Conservation (phyloP, 495 filamentous ascomycete genomes). For the Penicillium lagena region DNA sequence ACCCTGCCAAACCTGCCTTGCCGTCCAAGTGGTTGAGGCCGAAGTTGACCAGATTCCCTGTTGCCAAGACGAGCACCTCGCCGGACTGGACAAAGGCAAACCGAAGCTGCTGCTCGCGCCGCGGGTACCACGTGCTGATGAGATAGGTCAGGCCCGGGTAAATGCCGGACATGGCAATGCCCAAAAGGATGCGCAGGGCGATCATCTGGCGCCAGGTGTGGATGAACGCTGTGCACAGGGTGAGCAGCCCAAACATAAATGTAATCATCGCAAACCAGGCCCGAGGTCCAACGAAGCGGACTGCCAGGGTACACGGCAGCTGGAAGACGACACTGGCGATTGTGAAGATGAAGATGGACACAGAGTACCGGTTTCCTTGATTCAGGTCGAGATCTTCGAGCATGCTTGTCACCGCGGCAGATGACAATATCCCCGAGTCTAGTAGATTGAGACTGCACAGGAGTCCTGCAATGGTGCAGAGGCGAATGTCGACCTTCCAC, state of each 20-base stretch:
- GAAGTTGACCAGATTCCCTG: constrained; percentile 67
- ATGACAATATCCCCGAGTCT: constrained; percentile 71
- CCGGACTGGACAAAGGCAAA: constrained; percentile 69
- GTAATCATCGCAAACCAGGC: constrained; percentile 65
- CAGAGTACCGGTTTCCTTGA: constrained; percentile 58
- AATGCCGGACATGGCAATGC: constrained; percentile 61
- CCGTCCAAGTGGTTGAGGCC: constrained; percentile 62
- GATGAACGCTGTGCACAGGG: constrained; percentile 61
- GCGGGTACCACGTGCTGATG: constrained; percentile 68
- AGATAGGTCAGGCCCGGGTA: constrained; percentile 68
- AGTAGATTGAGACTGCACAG: constrained; percentile 68
- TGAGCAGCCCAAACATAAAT: constrained; percentile 63
- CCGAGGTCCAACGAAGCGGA: constrained; percentile 61
- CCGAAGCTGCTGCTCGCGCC: constrained; percentile 66
- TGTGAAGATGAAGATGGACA: constrained; percentile 76
- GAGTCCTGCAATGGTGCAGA: constrained; percentile 70
- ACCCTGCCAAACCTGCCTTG: constrained; percentile 53
- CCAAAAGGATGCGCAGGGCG: constrained; percentile 61
- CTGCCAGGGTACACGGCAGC: constrained; percentile 65
- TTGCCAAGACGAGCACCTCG: constrained; percentile 61
- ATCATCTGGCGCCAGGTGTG: constrained; percentile 71
- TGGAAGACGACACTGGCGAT: constrained; percentile 69
- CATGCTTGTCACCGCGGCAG: constrained; percentile 72
- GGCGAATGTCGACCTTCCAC: constrained; percentile 62
- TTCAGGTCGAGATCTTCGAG: constrained; percentile 53